These are phyloP conservation scores for Lactifluus piperatus DNA, from an alignment of 768 basidiomycete species.

Conservation along the genomic window DNA sequence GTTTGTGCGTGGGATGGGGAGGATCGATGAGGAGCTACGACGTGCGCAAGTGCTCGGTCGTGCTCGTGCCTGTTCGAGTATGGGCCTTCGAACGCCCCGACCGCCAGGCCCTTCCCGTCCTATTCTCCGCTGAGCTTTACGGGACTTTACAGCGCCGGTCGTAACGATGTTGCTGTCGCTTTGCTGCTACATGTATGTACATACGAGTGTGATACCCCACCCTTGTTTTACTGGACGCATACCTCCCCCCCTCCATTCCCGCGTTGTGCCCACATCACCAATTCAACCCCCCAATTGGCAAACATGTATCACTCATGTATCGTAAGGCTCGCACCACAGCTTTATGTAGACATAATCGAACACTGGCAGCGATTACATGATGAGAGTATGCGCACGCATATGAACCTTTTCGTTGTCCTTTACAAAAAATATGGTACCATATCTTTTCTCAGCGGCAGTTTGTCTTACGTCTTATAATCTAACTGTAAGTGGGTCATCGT, in stretches of 20 bases:
- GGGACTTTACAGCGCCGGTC: neutral
- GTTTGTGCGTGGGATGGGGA: conserved; percentile 71
- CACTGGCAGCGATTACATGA: no score
- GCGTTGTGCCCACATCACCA: neutral
- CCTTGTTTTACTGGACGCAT: neutral
- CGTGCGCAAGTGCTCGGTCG: conserved; percentile 33
- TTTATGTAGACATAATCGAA: no score
- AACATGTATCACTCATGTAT: no score
- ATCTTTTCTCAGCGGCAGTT: no score
- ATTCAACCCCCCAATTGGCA: neutral
- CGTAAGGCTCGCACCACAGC: no score
- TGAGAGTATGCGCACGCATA: no score
- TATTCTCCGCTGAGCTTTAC: conserved; percentile 7
- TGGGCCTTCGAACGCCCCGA: neutral
- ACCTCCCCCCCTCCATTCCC: neutral
- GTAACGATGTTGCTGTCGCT: neutral
- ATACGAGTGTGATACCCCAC: neutral
- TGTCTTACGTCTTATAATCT: no score
- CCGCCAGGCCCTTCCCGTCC: conserved; percentile 3
- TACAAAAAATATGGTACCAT: no score
- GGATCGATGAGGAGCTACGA: conserved; percentile 67
- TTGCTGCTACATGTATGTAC: neutral
- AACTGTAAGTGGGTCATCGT: no score
- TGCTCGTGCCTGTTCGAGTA: neutral
- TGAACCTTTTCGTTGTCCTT: no score